Conservation (phyloP, 495 filamentous ascomycete species). For the Xylaria palmicola region DNA sequence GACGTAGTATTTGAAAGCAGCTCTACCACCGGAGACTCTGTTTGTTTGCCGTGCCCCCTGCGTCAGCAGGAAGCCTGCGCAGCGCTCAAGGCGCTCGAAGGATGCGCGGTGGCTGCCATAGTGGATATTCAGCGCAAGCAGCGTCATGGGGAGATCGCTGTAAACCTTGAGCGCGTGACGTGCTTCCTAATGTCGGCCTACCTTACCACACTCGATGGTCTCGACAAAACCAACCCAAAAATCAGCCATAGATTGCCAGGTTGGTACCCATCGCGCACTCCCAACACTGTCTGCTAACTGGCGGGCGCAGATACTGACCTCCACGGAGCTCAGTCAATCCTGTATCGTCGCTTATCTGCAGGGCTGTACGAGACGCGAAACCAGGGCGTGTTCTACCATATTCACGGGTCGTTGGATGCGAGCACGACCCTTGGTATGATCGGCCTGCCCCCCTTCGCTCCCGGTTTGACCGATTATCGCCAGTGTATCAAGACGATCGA, state of each 20-base stretch:
- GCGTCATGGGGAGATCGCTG: constrained; percentile 46
- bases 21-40: constrained; percentile 30
- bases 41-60: constrained; percentile 62
- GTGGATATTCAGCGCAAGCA: constrained; percentile 49
- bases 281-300: not conserved
- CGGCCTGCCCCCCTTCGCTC: constrained; percentile 60
- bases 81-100: constrained; percentile 69
- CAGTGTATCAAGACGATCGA: constrained; percentile 68
- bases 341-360: constrained; percentile 72
- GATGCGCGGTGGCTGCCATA: constrained; percentile 62
- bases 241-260: constrained; percentile 63
- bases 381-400: constrained; percentile 67
- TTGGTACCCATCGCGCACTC: constrained; percentile 34
- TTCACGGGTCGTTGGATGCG: constrained; percentile 75
- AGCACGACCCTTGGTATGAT: constrained; percentile 69
- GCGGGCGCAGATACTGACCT: constrained; percentile 63
- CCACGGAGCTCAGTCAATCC: constrained; percentile 65
- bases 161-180: constrained; percentile 63
- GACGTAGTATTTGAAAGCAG: constrained; percentile 31
- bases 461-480: constrained; percentile 64
- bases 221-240: constrained; percentile 60
- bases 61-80: constrained; percentile 68
- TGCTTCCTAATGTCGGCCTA: constrained; percentile 72
- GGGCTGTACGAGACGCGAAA: constrained; percentile 72
- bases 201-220: constrained; percentile 67